Conservation (phyloP, 2,329 filamentous ascomycete genomes). For the Colletotrichum magnum region DNA sequence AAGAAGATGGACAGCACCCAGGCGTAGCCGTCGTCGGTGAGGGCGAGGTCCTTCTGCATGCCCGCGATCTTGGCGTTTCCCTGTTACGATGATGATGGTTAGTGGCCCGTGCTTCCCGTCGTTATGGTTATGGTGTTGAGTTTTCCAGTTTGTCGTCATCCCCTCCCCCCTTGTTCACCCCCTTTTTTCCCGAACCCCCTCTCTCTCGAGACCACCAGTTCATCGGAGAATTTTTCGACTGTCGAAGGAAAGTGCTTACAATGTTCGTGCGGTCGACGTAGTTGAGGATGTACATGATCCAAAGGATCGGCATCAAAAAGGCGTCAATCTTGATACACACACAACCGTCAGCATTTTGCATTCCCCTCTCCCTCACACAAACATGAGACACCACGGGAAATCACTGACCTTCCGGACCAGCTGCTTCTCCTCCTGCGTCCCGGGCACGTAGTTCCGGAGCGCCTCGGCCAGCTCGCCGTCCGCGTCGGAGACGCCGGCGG, state of each 20-base stretch:
- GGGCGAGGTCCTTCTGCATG: slow-evolving; percentile 61
- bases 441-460: slow-evolving; percentile 47
- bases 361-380: background rate
- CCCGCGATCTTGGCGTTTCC: slow-evolving; percentile 67
- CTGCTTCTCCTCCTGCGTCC: slow-evolving; percentile 43
- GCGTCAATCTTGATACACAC: slow-evolving; percentile 33
- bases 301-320: slow-evolving; percentile 21
- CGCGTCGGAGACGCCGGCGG: slow-evolving; percentile 7
- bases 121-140: background rate
- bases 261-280: slow-evolving; percentile 50
- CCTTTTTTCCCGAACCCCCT: background rate
- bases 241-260: slow-evolving; percentile 35
- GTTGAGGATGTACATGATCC: slow-evolving; percentile 46
- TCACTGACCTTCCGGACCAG: slow-evolving; percentile 35
- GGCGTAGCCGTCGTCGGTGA: slow-evolving; percentile 64
- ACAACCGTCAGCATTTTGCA: background rate
- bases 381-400: background rate
- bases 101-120: slow-evolving; percentile 3
- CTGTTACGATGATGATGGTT: slow-evolving; percentile 16
- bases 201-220: background rate
- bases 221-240: too few species aligned
- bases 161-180: background rate
- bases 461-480: slow-evolving; percentile 46
- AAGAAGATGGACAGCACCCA: slow-evolving; percentile 69
- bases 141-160: background rate